These are phyloP conservation scores for Liriodendron chinense DNA, from an alignment of 164 flowering plant species.

Conservation along the genomic window DNA sequence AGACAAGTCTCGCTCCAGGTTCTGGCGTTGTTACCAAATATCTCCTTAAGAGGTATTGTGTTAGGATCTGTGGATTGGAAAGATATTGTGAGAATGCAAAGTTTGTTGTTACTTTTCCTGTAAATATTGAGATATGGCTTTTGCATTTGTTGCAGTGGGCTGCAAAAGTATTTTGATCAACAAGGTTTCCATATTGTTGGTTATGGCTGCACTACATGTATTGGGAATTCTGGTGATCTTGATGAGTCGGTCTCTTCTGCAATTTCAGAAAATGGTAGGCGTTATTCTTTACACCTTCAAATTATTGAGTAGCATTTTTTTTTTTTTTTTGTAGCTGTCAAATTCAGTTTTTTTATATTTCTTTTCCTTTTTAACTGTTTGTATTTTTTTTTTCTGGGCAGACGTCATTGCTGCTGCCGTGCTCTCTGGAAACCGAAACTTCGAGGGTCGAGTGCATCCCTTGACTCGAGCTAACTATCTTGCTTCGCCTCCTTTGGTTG, in stretches of 20 bases:
- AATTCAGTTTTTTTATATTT: neutral
- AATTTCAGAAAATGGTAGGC: conserved; percentile 69
- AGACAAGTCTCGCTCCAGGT: conserved; percentile 90
- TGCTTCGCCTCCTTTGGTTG: conserved; percentile 97
- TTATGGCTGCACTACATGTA: conserved; percentile 91
- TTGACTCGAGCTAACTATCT: conserved; percentile 94
- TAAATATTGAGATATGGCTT: neutral
- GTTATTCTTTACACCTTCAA: neutral
- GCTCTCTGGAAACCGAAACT: conserved; percentile 94
- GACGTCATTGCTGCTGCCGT: conserved; percentile 92
- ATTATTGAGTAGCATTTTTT: neutral
- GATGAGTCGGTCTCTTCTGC: conserved; percentile 74
- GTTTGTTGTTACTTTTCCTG: neutral
- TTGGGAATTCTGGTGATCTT: conserved; percentile 85
- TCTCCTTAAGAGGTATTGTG: conserved; percentile 58
- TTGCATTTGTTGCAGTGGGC: conserved; percentile 49
- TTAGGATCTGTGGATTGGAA: neutral
- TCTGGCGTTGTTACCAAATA: conserved; percentile 92
- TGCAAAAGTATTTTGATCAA: conserved; percentile 68
- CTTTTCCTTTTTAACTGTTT: neutral
- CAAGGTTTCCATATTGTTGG: conserved; percentile 83
- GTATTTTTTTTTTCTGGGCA: conserved; percentile 22
- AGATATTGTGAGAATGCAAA: neutral
- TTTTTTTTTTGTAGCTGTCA: neutral
- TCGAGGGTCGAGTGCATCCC: conserved; percentile 97